A percentile compares a stretch with the other conserved stretches of the same genome.
Conservation (phyloP, 805 yeast genomes). For the Zygotorulaspora sp. region DNA sequence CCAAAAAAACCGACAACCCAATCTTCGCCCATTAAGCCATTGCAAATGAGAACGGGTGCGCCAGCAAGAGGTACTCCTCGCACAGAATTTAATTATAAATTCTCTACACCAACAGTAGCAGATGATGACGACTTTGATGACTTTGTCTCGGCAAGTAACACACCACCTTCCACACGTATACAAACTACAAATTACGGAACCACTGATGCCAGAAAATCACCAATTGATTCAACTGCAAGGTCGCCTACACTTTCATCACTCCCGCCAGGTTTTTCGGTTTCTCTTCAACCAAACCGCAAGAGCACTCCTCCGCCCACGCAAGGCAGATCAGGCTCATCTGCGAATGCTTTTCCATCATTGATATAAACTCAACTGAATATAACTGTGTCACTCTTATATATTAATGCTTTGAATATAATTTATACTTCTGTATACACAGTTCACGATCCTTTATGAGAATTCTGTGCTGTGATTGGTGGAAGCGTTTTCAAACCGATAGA, state of each 20-base stretch:
- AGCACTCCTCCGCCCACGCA: neutral
- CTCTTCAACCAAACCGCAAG: constrained; percentile 35
- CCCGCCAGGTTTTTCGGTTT: constrained; percentile 43
- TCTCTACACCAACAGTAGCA: constrained; percentile 5
- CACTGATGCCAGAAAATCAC: neutral
- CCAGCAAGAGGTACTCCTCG: constrained; percentile 3
- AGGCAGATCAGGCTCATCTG: neutral
- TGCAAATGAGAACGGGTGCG: neutral
- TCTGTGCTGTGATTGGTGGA: neutral
- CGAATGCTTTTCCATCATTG: constrained; percentile 3
- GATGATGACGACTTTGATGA: constrained; percentile 29
- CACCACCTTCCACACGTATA: constrained; percentile 13
- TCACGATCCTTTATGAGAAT: too few relatives aligned
- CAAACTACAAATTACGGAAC: constrained; percentile 4
- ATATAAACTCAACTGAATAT: too few relatives aligned
- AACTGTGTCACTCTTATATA: too few relatives aligned
- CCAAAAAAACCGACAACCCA: neutral
- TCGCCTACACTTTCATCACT: constrained; percentile 21
- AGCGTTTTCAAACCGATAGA: neutral
- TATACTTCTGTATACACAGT: too few relatives aligned
- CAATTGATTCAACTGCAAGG: neutral
- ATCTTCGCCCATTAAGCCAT: neutral
- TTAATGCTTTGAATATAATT: too few relatives aligned
- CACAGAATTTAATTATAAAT: neutral
- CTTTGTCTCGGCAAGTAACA: constrained; percentile 26